phyloP scores from a whole-genome alignment of 176 grass and related monocot genomes.

The Dendrocalamus sinicus region DNA sequence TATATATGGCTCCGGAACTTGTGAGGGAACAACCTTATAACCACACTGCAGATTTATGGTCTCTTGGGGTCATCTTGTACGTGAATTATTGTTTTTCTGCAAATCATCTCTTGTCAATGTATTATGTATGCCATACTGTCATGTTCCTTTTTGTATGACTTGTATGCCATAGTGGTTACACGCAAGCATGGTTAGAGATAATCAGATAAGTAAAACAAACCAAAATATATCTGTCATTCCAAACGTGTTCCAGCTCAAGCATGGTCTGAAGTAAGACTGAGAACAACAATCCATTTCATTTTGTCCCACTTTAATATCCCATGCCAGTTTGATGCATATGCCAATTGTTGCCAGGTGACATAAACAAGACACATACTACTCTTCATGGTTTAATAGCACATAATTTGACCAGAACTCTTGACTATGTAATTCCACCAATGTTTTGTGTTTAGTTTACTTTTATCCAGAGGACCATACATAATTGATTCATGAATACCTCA shows the following conservation, averaged over 20 bases:
- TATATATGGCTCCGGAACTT: slow-evolving; percentile 99
- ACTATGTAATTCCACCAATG: neutral
- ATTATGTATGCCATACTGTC: slow-evolving; percentile 1
- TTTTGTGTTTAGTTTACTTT: slow-evolving; percentile 7
- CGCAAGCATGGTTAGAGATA: neutral
- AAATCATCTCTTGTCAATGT: slow-evolving; percentile 19
- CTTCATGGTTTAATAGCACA: neutral
- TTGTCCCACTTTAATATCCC: neutral
- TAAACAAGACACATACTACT: neutral
- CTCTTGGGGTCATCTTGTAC: slow-evolving; percentile 97
- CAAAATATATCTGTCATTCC: slow-evolving; percentile 5
- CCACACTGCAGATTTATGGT: slow-evolving; percentile 96
- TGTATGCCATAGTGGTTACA: neutral
- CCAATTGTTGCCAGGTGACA: neutral
- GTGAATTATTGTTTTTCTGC: slow-evolving; percentile 35
- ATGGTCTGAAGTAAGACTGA: slow-evolving; percentile 1
- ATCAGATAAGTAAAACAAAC: neutral
- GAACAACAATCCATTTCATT: neutral
- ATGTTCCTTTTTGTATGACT: neutral
- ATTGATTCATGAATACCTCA: neutral
- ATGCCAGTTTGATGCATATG: slow-evolving; percentile 11
- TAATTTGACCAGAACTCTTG: neutral
- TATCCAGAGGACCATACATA: neutral
- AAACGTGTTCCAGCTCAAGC: neutral
- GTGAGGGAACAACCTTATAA: slow-evolving; percentile 87